Evolutionary conservation across 2,329 filamentous ascomycete genomes (phyloP), one percentile per base, ranked within the genome.

Genomic region (Orbilia blumenaviensis): DNA sequence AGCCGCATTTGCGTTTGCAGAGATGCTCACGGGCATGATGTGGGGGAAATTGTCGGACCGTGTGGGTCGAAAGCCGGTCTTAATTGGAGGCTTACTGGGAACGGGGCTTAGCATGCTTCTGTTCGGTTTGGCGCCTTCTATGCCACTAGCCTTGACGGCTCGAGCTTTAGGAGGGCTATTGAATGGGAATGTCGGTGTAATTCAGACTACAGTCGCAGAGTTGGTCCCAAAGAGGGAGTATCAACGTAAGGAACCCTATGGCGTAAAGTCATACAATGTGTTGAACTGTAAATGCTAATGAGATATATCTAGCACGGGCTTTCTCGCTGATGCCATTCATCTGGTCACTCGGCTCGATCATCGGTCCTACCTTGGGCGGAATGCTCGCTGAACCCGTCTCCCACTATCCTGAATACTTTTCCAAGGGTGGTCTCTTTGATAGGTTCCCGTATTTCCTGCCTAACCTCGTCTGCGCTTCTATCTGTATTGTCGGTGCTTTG

Each of bases 241-340:
- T 82, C 94, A 98, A 83, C 91, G 91, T 93, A 83, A 84, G 91
- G 84, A n/a, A 85, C 42, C 42, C 27, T 42, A 25, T 41, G 52
- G 9, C 48, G 9, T 41, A 21, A 54, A 42, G 50, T 16, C 16
- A 16, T 44, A 10, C 12, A 44, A 42, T 8, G 21, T 21, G 2
- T 21, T 12, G 58, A 2, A 23, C 21, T 2, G 18, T 69, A 21
- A 50, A 21, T 16, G 21, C 3, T 83, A 79, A 85, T 32, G 14
- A 8, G 6, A 80, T 50, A 46, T 58, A 64, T 63, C 71, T 77
- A 93, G 91, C 94, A 79, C 92, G 92, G 80, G 95, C 94, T 58
- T 99, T 96, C 84, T 93, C 94, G 10, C 94, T 98, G 79, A 97
- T 99, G 93, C 95, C 95, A 5, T 93, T 97, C 82, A 92, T 98